Conservation (phyloP, 2,329 filamentous ascomycete genomes). For the Alternaria novae-zelandiae region DNA sequence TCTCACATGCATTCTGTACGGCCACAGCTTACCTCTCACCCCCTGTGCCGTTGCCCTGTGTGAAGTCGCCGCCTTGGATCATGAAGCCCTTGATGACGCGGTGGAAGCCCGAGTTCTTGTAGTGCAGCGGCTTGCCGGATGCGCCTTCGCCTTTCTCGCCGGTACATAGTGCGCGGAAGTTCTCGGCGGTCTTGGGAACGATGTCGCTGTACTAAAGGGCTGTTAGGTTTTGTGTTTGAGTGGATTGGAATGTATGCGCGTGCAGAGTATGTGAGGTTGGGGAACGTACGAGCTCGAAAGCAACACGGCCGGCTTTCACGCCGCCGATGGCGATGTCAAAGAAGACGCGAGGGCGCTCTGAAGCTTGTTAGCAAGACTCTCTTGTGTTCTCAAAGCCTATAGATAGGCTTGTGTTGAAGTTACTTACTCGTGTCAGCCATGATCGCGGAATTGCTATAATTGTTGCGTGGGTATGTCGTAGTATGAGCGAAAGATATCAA, state of each 20-base stretch:
- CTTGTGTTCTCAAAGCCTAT: not conserved
- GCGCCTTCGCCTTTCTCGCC: conserved; percentile 90
- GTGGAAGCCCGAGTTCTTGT: conserved; percentile 92
- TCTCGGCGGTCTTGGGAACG: conserved; percentile 94
- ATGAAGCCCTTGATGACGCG: conserved; percentile 98
- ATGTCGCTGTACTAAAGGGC: conserved; percentile 52
- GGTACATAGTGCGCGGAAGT: conserved; percentile 93
- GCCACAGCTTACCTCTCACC: conserved; percentile 68
- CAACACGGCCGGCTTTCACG: conserved; percentile 75
- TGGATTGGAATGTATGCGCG: not conserved
- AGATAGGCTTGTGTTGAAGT: not conserved
- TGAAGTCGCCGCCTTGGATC: conserved; percentile 98
- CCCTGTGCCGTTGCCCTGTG: conserved; percentile 89
- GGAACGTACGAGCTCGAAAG: conserved; percentile 77
- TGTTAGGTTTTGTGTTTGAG: conserved; percentile 4
- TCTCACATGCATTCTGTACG: not conserved
- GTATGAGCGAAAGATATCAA: not conserved
- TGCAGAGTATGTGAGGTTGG: not conserved
- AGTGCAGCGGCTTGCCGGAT: conserved; percentile 84
- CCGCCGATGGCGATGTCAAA: conserved; percentile 89
- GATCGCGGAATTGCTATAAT: conserved; percentile 13
- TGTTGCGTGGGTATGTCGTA: not conserved
- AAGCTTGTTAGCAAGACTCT: conserved; percentile 8
- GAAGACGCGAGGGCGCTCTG: conserved; percentile 79
- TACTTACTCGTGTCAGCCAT: conserved; percentile 38